A percentile compares a stretch with the other conserved stretches of the same genome.
Evolutionary conservation across 2,329 filamentous ascomycete species (phyloP).

Genomic region (Sclerotinia minor): DNA sequence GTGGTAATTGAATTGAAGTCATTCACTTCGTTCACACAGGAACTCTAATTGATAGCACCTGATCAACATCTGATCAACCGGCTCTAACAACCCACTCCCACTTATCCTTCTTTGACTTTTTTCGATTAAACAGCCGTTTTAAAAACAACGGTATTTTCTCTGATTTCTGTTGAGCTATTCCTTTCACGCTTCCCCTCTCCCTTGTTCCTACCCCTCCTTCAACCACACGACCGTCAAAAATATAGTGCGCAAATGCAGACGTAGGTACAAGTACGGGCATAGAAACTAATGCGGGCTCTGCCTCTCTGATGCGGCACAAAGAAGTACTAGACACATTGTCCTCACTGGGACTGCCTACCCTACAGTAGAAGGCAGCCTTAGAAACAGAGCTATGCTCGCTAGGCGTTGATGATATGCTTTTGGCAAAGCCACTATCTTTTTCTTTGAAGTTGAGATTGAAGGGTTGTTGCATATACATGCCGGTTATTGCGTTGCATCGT

Average conservation of each 20-base stretch:
- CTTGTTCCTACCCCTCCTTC: no score
- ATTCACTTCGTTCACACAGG: no score
- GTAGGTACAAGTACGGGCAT: not conserved
- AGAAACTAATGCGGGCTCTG: not conserved
- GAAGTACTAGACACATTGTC: not conserved
- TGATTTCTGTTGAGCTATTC: not conserved
- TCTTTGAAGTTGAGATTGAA: not conserved
- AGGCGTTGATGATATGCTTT: not conserved
- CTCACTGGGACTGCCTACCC: not conserved
- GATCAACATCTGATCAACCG: not conserved
- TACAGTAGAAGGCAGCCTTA: not conserved
- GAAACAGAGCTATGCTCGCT: slow-evolving; percentile 15
- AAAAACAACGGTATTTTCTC: not conserved
- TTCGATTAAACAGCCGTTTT: not conserved
- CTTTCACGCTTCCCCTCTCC: no score
- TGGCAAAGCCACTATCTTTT: not conserved
- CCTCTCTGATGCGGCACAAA: not conserved
- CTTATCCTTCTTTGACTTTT: not conserved
- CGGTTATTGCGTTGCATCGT: not conserved
- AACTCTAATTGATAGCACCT: not conserved
- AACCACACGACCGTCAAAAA: not conserved
- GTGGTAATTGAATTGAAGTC: no score
- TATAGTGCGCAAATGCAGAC: not conserved
- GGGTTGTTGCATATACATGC: not conserved
- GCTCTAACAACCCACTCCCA: not conserved